Percentiles rank a stretch among this genome's conserved stretches.
Conservation (phyloP, 2,329 filamentous ascomycete species). For the Aspergillus transmontanensis region DNA sequence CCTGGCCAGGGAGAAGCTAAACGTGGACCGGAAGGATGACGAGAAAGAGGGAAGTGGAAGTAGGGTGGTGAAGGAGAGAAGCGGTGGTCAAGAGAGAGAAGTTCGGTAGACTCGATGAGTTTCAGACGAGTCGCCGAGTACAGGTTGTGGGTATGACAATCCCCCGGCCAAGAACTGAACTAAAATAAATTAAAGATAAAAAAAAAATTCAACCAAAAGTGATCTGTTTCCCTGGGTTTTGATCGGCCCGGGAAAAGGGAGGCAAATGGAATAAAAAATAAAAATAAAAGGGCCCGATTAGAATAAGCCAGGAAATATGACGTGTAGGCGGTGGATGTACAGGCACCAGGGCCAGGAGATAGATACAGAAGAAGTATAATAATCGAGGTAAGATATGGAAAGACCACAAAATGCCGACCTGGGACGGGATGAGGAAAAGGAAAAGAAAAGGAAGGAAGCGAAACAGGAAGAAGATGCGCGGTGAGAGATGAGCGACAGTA, state of each 20-base stretch:
- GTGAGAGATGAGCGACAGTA: conserved; percentile 6
- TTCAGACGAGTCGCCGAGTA: conserved; percentile 17
- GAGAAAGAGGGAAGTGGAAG: conserved; percentile 15
- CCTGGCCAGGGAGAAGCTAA: conserved; percentile 5
- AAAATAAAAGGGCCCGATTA: conserved; percentile 6
- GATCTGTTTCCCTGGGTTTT: conserved; percentile 4
- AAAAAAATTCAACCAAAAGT: neutral
- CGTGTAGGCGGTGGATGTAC: conserved; percentile 17
- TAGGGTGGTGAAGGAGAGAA: conserved; percentile 20
- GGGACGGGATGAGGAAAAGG: neutral
- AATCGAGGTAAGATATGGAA: conserved; percentile 6
- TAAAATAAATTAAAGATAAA: conserved; percentile 14
- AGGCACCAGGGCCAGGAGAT: conserved; percentile 20
- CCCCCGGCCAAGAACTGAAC: conserved; percentile 22
- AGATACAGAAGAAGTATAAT: conserved; percentile 16
- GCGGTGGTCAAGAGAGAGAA: neutral
- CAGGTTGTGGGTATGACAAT: conserved; percentile 12
- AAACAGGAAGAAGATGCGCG: conserved; percentile 14
- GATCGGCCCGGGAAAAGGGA: conserved; percentile 4
- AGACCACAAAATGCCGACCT: neutral
- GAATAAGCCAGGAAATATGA: conserved; percentile 4
- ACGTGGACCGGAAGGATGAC: conserved; percentile 11
- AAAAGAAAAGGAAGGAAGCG: conserved; percentile 1
- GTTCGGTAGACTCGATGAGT: conserved; percentile 22
- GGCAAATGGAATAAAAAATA: neutral